Evolutionary conservation across 2,329 filamentous ascomycete species (phyloP), one percentile per base, ranked within the genome.

Genomic region (Aspergillus proliferans): DNA sequence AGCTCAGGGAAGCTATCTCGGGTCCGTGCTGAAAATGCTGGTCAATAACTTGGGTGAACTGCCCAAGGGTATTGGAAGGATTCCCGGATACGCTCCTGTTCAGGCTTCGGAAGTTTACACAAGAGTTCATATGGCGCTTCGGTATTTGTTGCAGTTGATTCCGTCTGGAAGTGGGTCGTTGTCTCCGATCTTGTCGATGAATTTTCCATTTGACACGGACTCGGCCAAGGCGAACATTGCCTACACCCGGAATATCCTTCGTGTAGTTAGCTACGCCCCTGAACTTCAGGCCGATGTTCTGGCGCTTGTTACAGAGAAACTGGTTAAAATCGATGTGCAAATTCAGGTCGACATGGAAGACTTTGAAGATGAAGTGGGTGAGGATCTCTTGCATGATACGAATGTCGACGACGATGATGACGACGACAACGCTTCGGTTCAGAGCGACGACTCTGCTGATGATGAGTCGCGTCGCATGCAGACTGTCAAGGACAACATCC

Each of bases 271-370:
- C 44, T 95, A 95, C 63, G 82, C 86, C 1, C 85, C 88, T 0
- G 84, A 87, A 51, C 73, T 96, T 33, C 85, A 85, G 52, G 82
- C 86, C 6, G 87, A 94, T 52, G 83, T 97, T 21, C 78, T 95
- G 54, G 84, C 89, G 48, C 74, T 95, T 10, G 86, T 97, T 43
- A 86, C 90, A 39, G 87, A 92, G 58, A 85, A 88, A 53, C 78
- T 97, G 6, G 88, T 97, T 61, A 93, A 93, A 70, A 88, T 97
- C 50, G 93, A 98, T 65, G 89, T 95, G 1, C 88, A 96, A 65
- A 93, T 97, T 68, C 92, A 96, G 69, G 81, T 91, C 45, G 91
- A 97, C 61, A 75, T 97, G 61, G 90, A 97, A 54, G 91, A 97
- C 59, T 74, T 95, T 52, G 92, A 96, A 53, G 92, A 97, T 54